phyloP scores from a whole-genome alignment of 139 green algal species.

The Closterium sp. region DNA sequence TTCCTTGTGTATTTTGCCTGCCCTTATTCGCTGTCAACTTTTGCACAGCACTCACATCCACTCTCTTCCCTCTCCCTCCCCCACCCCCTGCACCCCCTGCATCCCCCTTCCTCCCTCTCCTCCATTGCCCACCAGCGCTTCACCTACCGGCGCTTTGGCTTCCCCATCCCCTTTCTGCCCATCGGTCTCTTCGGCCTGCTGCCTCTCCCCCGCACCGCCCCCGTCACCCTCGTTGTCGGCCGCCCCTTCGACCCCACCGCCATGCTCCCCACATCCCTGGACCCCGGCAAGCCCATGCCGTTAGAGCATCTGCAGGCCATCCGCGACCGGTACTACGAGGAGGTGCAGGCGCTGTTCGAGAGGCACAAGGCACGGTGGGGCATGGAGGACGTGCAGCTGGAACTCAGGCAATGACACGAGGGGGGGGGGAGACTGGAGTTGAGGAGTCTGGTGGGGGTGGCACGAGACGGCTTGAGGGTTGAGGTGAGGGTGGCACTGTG shows the following conservation, averaged over 20 bases:
- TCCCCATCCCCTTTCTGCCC: slow-evolving; percentile 56
- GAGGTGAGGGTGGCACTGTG: no score
- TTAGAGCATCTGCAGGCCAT: slow-evolving; percentile 26
- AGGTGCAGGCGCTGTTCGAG: slow-evolving; percentile 32
- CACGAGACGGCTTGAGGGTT: no score
- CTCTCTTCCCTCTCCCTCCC: not conserved
- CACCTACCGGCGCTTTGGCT: slow-evolving; percentile 58
- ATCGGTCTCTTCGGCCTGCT: slow-evolving; percentile 41
- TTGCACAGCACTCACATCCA: not conserved
- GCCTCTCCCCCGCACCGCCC: slow-evolving; percentile 34
- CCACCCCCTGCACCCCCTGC: no score
- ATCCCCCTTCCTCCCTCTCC: not conserved
- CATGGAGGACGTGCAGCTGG: slow-evolving; percentile 27
- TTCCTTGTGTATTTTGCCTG: not conserved
- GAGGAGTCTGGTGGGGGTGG: no score
- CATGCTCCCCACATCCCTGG: not conserved
- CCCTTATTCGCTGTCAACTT: not conserved
- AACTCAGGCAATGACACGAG: not conserved
- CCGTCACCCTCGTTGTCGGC: slow-evolving; percentile 40
- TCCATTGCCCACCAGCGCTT: slow-evolving; percentile 38
- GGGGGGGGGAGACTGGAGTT: not conserved
- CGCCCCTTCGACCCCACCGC: slow-evolving; percentile 8
- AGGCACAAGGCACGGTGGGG: slow-evolving; percentile 36
- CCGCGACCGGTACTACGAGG: slow-evolving; percentile 18
- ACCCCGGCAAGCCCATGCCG: not conserved